Evolutionary conservation across 345 rosid species (phyloP).

Genomic region (Eucalyptus shirleyi): DNA sequence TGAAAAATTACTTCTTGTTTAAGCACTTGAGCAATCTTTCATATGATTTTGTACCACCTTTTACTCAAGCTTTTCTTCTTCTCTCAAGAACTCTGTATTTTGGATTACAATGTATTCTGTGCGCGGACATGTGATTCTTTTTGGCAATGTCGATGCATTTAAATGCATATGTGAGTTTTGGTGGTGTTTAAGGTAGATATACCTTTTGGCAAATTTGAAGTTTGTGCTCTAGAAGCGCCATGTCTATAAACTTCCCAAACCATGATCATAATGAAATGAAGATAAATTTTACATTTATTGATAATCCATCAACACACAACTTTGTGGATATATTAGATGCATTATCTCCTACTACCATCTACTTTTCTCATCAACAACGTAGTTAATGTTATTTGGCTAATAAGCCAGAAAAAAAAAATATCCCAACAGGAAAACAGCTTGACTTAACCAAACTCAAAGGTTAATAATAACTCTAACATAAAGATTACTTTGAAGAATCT

Average conservation of each 20-base stretch:
- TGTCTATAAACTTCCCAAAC: neutral
- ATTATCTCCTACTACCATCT: neutral
- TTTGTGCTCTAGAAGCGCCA: neutral
- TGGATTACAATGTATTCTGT: neutral
- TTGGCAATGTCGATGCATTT: neutral
- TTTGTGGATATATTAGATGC: neutral
- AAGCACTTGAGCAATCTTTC: too few species aligned
- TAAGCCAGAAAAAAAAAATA: neutral
- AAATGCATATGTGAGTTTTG: neutral
- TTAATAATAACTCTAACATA: neutral
- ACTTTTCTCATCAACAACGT: neutral
- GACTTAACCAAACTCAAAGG: neutral
- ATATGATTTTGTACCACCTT: too few species aligned
- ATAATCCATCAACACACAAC: neutral
- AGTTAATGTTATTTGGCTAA: neutral
- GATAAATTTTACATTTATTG: neutral
- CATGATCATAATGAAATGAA: neutral
- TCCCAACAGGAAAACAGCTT: neutral
- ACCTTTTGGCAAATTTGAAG: neutral
- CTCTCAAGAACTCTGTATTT: neutral
- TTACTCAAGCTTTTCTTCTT: too few species aligned
- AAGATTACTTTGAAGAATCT: neutral
- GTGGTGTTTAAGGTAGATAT: neutral
- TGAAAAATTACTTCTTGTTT: too few species aligned
- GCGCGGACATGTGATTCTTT: neutral